Conservation (phyloP, 2,329 filamentous ascomycete genomes). For the Cladosporium austrohemisphaericum region DNA sequence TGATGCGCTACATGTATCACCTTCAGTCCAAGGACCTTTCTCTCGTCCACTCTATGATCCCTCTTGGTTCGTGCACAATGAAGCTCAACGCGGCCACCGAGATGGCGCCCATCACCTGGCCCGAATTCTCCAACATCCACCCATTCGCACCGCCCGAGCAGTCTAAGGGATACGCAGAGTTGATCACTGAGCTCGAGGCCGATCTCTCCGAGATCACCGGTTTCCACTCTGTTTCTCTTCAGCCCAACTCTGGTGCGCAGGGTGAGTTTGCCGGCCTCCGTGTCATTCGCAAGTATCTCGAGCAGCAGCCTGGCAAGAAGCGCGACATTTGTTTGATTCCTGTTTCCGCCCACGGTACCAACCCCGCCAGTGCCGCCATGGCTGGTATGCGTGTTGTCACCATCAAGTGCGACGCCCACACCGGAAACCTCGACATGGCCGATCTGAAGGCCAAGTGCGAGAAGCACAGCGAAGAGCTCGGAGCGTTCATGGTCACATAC, state of each 20-base stretch:
- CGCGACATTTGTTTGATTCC: constrained; percentile 93
- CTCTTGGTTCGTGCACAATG: constrained; percentile 95
- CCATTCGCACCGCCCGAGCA: constrained; percentile 67
- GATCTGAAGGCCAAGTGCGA: constrained; percentile 86
- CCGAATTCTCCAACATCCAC: constrained; percentile 73
- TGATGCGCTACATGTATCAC: constrained; percentile 89
- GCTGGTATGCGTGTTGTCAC: constrained; percentile 90
- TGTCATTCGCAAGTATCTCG: constrained; percentile 79
- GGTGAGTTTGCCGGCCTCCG: constrained; percentile 90
- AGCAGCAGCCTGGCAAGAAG: constrained; percentile 62
- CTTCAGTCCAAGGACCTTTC: constrained; percentile 93
- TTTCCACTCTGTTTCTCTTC: constrained; percentile 83
- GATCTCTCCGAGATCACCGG: constrained; percentile 82
- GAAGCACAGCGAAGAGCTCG: constrained; percentile 79
- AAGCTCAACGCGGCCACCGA: constrained; percentile 93
- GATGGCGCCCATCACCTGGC: constrained; percentile 81
- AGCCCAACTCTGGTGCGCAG: constrained; percentile 94
- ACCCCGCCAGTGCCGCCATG: constrained; percentile 93
- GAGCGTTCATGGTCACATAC: constrained; percentile 95
- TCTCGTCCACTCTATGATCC: constrained; percentile 95
- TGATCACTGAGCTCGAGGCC: constrained; percentile 69
- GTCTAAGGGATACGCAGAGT: constrained; percentile 62
- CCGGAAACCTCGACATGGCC: constrained; percentile 81
- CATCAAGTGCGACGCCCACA: constrained; percentile 82
- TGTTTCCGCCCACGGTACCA: constrained; percentile 91